Conservation (phyloP, 108 stramenopile species). For the Conticribra guillardii region DNA sequence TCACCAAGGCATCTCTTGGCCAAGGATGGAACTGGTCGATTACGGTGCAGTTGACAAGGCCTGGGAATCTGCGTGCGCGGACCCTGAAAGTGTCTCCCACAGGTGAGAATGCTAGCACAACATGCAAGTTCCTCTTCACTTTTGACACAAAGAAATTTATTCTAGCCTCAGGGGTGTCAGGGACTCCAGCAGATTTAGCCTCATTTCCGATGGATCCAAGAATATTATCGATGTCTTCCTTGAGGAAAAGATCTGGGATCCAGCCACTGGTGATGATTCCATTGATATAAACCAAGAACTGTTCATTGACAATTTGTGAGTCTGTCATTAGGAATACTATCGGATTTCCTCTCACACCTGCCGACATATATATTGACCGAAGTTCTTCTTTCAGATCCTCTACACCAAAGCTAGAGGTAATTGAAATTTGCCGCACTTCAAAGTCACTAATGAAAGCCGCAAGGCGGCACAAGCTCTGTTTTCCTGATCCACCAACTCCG, state of each 20-base stretch:
- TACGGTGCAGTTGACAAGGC: conserved; percentile 83
- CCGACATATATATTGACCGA: conserved; percentile 71
- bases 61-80: conserved; percentile 89
- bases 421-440: conserved; percentile 77
- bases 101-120: conserved; percentile 89
- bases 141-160: conserved; percentile 78
- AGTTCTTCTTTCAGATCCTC: conserved; percentile 86
- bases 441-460: conserved; percentile 88
- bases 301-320: conserved; percentile 88
- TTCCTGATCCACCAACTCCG: conserved; percentile 91
- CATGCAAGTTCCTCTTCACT: conserved; percentile 79
- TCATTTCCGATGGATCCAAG: conserved; percentile 74
- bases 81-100: conserved; percentile 89
- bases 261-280: conserved; percentile 88
- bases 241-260: conserved; percentile 88
- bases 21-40: conserved; percentile 93
- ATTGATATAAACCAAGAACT: conserved; percentile 91
- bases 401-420: conserved; percentile 77
- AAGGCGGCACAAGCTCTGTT: conserved; percentile 82
- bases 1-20: conserved; percentile 88
- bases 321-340: conserved; percentile 90
- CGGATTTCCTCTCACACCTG: conserved; percentile 75
- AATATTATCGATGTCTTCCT: conserved; percentile 86
- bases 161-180: conserved; percentile 73
- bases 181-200: conserved; percentile 81